Evolutionary conservation across 352 stramenopile genomes (phyloP).

Genomic region (Phytophthora chlamydospora): DNA sequence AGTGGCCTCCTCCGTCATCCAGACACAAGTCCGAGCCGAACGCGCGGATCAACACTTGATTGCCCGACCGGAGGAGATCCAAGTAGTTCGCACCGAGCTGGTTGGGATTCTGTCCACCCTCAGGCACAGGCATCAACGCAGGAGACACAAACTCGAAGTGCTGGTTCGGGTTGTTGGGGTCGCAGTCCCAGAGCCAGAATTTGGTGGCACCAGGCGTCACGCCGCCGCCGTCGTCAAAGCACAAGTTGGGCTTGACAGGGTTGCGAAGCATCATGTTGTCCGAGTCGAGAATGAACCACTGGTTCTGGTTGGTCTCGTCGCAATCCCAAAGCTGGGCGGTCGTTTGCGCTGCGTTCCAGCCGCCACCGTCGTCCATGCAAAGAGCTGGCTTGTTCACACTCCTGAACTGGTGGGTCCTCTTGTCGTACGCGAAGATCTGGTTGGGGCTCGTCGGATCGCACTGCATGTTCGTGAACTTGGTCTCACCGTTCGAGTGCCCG

Average conservation of each 20-base stretch:
- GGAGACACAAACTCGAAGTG: constrained; percentile 37
- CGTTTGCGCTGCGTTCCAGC: constrained; percentile 12
- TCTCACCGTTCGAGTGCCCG: constrained; percentile 21
- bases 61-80: constrained; percentile 10
- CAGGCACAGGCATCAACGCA: background rate
- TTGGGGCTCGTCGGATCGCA: constrained; percentile 31
- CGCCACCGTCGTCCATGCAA: constrained; percentile 30
- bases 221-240: constrained; percentile 40
- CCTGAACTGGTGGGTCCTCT: constrained; percentile 16
- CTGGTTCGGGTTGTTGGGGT: constrained; percentile 35
- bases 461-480: constrained; percentile 19
- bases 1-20: constrained; percentile 36
- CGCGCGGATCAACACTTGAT: constrained; percentile 22
- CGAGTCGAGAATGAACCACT: constrained; percentile 35
- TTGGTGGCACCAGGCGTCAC: constrained; percentile 6
- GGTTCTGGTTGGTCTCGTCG: constrained; percentile 31
- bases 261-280: constrained; percentile 39
- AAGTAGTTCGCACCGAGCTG: background rate
- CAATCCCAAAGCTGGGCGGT: constrained; percentile 27
- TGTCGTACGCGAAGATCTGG: constrained; percentile 34
- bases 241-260: constrained; percentile 37
- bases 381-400: constrained; percentile 19
- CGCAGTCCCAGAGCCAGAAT: constrained; percentile 21
- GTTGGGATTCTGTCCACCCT: background rate
- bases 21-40: constrained; percentile 27